Conservation (phyloP, 371 early-diverging fungal genomes). For the Funneliformis caledonium region DNA sequence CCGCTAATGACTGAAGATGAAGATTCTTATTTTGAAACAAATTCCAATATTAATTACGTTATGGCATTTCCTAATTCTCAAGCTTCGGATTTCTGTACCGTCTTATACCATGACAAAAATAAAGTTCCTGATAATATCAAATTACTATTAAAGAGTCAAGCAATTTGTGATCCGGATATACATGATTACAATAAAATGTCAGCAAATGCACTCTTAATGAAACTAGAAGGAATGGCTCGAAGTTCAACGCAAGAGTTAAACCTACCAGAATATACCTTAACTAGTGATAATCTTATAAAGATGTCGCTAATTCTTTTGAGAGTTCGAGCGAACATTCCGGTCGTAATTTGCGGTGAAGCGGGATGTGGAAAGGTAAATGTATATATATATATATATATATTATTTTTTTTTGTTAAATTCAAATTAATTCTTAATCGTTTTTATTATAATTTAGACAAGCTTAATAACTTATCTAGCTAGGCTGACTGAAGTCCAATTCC, state of each 20-base stretch:
- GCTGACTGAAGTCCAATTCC: conserved; percentile 25
- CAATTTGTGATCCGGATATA: not conserved
- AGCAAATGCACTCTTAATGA: conserved; percentile 6
- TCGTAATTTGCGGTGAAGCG: conserved; percentile 40
- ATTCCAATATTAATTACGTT: conserved; percentile 20
- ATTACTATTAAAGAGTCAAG: conserved; percentile 34
- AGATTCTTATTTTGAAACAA: not conserved
- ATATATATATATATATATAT: not conserved
- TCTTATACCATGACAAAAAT: conserved; percentile 35
- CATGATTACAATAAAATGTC: conserved; percentile 28
- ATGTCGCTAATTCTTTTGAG: conserved; percentile 39
- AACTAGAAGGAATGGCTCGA: conserved; percentile 31
- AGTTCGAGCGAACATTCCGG: conserved; percentile 37
- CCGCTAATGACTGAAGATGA: not conserved
- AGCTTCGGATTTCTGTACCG: conserved; percentile 35
- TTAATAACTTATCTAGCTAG: conserved; percentile 26
- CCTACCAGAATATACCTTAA: conserved; percentile 19
- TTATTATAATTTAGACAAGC: conserved; percentile 31
- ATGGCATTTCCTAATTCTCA: conserved; percentile 37
- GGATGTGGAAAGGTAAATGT: conserved; percentile 42
- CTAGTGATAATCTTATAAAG: conserved; percentile 35
- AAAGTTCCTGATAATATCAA: conserved; percentile 34
- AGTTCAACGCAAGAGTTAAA: not conserved
- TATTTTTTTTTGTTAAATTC: not conserved
- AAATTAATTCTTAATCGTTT: not conserved